A percentile compares a stretch with the other conserved stretches of the same genome.
Evolutionary conservation across 2,329 filamentous ascomycete genomes (phyloP).

Genomic region (Trichoderma sp.): DNA sequence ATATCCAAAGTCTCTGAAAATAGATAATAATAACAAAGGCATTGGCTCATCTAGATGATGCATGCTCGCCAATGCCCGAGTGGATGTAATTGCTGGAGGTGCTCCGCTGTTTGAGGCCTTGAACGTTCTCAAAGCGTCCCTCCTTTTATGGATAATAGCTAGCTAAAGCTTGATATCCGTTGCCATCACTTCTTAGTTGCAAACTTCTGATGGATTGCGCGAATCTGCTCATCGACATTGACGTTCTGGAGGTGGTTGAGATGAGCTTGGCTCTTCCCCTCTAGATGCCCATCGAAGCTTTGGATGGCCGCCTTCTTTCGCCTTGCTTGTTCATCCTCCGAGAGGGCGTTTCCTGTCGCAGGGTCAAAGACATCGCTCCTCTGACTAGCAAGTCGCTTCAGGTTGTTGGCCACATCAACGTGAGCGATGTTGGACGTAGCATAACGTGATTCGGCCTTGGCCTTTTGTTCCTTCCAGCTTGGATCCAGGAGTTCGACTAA

Average conservation of each 20-base stretch:
- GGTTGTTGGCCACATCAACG: constrained; percentile 84
- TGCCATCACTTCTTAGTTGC: constrained; percentile 35
- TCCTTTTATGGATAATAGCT: neutral
- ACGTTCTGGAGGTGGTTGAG: constrained; percentile 61
- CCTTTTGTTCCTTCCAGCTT: constrained; percentile 92
- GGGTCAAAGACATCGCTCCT: constrained; percentile 83
- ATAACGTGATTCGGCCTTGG: constrained; percentile 80
- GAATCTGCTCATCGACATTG: constrained; percentile 84
- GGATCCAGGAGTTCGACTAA: constrained; percentile 88
- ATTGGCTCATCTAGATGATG: neutral
- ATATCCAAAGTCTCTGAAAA: neutral
- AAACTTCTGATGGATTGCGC: constrained; percentile 58
- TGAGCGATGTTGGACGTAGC: constrained; percentile 84
- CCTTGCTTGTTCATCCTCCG: constrained; percentile 70
- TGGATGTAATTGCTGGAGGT: neutral
- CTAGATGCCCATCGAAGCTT: constrained; percentile 64
- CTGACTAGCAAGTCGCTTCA: constrained; percentile 91
- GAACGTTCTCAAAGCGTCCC: neutral
- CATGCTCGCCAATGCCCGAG: neutral
- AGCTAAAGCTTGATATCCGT: neutral
- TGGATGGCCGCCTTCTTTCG: constrained; percentile 70
- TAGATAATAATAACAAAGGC: neutral
- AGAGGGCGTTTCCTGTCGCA: constrained; percentile 63
- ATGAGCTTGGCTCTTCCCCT: constrained; percentile 53
- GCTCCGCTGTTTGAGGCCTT: no score